Evolutionary conservation across 2,329 filamentous ascomycete species (phyloP).

Genomic region (Pseudocercospora eumusae): DNA sequence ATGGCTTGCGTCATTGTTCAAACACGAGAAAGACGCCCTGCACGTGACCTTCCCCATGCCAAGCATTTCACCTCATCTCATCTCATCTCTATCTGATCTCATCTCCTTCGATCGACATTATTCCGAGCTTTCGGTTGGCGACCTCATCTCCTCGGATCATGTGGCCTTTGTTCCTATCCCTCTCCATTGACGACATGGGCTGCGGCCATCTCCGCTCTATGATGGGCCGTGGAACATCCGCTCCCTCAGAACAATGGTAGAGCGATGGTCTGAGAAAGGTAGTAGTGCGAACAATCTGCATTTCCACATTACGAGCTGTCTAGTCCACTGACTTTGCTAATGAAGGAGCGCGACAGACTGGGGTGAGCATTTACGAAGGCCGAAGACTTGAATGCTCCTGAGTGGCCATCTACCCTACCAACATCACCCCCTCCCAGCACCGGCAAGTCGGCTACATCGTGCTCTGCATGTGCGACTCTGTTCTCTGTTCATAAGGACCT

Average conservation of each 20-base stretch:
- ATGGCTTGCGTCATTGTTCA: neutral
- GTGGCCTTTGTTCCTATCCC: too few species aligned
- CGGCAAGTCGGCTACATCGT: neutral
- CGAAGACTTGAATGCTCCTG: neutral
- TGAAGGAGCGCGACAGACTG: neutral
- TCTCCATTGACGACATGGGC: too few species aligned
- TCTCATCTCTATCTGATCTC: too few species aligned
- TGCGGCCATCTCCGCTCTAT: too few species aligned
- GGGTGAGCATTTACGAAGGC: too few species aligned
- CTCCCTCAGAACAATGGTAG: neutral
- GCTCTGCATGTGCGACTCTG: neutral
- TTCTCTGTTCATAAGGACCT: neutral
- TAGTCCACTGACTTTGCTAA: neutral
- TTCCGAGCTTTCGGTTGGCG: too few species aligned
- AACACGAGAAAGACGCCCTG: neutral
- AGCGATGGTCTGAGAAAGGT: neutral
- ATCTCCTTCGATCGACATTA: too few species aligned
- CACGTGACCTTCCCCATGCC: neutral
- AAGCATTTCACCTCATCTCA: neutral
- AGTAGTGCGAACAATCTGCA: neutral
- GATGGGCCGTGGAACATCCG: too few species aligned
- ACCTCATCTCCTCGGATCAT: too few species aligned
- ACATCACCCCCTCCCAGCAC: neutral
- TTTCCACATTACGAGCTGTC: neutral
- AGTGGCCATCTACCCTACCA: neutral